Base-by-base conservation (phyloP, 495 filamentous ascomycete genomes). In the Daldinia childiae region DNA sequence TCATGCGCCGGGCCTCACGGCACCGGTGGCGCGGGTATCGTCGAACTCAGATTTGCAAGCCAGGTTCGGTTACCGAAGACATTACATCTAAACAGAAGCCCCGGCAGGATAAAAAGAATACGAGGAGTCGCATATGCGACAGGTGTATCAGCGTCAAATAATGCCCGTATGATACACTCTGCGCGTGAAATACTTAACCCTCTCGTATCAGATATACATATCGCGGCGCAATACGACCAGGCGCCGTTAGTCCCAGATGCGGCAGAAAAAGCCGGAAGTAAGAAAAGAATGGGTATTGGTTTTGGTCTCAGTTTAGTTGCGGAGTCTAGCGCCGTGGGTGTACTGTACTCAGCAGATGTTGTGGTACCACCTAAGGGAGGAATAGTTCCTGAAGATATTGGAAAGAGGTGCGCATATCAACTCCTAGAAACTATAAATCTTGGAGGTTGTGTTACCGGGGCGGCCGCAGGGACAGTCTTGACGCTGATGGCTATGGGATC, bases 401-500 rank as follows among this genome's bases (percentile, higher is more conserved):
- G 95, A 21, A 90, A 87, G 79, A 86, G 90, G 69, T 95, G 92
- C 75, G 96, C 96, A 12, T 92, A 90, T 77, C 95, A 97, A 80
- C 81, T 99, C 62, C 82, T 99, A 9, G 94, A 98, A 77, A 83
- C 87, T 7, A 88, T 98, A 39, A 87, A 85, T 45, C 86, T 91
- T 75, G 94, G 95, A 6, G 96, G 96, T 6, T 95, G 91, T 80
- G 90, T 94, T 14, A 89, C 88, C 24, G 84, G 83, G 27, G 86
- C 88, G 1, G 91, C 92, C 1, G 88, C 88, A 4, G 80, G 86
- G 4, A 93, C 89, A 0, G 85, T 96, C 79, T 76, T 98, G 24
- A 92, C 88, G 27, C 83, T 98, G 41, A 99, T 99, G 96, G 93
- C 93, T 30, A 98, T 99, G 95, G 95, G 96, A 2, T 85, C 84